Evolutionary conservation across 768 basidiomycete species (phyloP).

Genomic region (Mycena filopes): DNA sequence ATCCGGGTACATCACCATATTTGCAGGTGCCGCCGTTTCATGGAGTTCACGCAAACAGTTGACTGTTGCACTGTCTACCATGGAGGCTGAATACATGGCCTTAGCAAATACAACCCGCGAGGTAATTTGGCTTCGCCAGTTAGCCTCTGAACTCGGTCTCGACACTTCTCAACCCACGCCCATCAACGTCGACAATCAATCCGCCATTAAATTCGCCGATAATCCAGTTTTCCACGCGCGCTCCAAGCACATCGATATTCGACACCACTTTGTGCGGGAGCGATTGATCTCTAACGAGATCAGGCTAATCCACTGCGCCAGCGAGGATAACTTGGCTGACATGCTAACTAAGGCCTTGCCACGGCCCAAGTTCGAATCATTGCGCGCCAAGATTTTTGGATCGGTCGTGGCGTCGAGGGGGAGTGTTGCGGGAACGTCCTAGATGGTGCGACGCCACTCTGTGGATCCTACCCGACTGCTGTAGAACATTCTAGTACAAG

Average conservation of each 20-base stretch:
- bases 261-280: constrained; percentile 42
- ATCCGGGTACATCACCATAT: constrained; percentile 43
- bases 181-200: constrained; percentile 33
- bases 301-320: constrained; percentile 9
- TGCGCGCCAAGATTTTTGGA: neutral
- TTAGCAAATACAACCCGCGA: constrained; percentile 37
- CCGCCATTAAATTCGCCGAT: constrained; percentile 34
- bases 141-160: constrained; percentile 31
- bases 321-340: constrained; percentile 12
- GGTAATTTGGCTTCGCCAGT: constrained; percentile 39
- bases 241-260: constrained; percentile 48
- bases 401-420: neutral
- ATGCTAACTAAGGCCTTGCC: constrained; percentile 2
- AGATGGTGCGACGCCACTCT: no score
- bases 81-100: constrained; percentile 55
- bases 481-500: no score
- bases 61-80: constrained; percentile 45
- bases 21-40: constrained; percentile 45
- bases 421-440: neutral
- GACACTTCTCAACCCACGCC: constrained; percentile 3
- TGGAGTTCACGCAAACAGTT: constrained; percentile 45
- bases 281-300: constrained; percentile 10
- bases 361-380: neutral
- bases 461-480: no score
- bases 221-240: constrained; percentile 40